Percentiles rank a stretch among this genome's conserved stretches.
Conservation (phyloP, 2,329 filamentous ascomycete species). For the Phaeosphaeria sp. region DNA sequence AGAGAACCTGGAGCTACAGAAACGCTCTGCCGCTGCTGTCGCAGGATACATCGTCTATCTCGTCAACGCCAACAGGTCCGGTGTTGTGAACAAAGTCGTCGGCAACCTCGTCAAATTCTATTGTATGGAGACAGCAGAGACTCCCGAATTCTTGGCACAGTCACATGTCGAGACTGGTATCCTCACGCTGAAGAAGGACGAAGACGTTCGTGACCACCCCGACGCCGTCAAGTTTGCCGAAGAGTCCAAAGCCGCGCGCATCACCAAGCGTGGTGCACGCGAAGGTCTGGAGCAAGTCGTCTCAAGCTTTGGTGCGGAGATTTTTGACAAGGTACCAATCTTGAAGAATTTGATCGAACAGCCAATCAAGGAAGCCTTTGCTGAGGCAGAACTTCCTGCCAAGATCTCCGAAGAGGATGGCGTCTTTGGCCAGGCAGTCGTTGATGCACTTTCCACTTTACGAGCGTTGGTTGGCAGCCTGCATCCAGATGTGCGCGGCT, state of each 20-base stretch:
- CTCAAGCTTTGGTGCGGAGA: constrained; percentile 74
- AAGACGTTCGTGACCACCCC: constrained; percentile 90
- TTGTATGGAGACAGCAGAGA: constrained; percentile 96
- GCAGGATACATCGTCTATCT: constrained; percentile 86
- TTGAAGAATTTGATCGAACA: constrained; percentile 80
- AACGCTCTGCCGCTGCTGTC: constrained; percentile 83
- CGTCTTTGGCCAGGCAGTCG: constrained; percentile 85
- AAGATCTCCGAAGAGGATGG: constrained; percentile 76
- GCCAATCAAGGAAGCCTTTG: constrained; percentile 77
- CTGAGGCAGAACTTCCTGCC: constrained; percentile 68
- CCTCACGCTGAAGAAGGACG: constrained; percentile 93
- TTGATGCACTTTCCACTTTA: constrained; percentile 92
- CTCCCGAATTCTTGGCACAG: constrained; percentile 90
- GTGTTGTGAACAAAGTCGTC: constrained; percentile 93
- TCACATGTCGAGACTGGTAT: constrained; percentile 79
- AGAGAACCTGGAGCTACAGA: constrained; percentile 87
- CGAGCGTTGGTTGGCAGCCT: constrained; percentile 93
- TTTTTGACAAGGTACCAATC: constrained; percentile 86
- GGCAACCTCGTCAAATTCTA: constrained; percentile 96
- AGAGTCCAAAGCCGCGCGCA: constrained; percentile 86
- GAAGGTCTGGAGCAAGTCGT: constrained; percentile 90
- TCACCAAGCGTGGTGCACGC: constrained; percentile 91
- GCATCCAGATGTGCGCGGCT: constrained; percentile 74
- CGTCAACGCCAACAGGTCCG: constrained; percentile 77
- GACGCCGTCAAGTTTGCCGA: constrained; percentile 89